Evolutionary conservation across 371 early-diverging fungal genomes (phyloP).

Genomic region (Coemansia sp.): DNA sequence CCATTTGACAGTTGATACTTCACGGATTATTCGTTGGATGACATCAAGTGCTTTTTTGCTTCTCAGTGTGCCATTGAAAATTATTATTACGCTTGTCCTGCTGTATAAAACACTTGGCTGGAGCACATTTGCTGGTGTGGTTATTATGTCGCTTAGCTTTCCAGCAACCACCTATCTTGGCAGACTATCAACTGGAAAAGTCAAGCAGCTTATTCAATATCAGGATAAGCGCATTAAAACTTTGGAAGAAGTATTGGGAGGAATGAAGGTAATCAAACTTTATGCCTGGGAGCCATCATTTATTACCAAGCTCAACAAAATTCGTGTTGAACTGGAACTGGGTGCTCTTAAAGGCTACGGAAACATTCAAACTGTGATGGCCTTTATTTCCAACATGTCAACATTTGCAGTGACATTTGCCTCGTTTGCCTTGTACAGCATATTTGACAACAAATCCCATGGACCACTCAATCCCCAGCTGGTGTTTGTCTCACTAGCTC

Average conservation of each 20-base stretch:
- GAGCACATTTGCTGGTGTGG: conserved; percentile 85
- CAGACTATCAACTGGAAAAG: conserved; percentile 61
- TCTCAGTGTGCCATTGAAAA: conserved; percentile 91
- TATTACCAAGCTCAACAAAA: conserved; percentile 59
- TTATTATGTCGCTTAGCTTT: conserved; percentile 71
- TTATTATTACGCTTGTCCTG: conserved; percentile 71
- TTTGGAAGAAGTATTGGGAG: conserved; percentile 90
- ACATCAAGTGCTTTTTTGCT: conserved; percentile 54
- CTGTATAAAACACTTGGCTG: conserved; percentile 81
- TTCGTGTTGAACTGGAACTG: conserved; percentile 77
- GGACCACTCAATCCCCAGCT: conserved; percentile 69
- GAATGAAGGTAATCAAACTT: conserved; percentile 89
- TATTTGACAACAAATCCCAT: conserved; percentile 52
- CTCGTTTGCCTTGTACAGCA: conserved; percentile 76
- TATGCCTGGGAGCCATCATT: conserved; percentile 78
- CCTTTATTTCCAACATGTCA: conserved; percentile 66
- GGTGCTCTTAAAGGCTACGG: conserved; percentile 74
- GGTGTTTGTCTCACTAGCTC: conserved; percentile 85
- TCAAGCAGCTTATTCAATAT: conserved; percentile 84
- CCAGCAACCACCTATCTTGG: conserved; percentile 67
- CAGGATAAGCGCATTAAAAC: conserved; percentile 85
- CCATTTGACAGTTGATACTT: conserved; percentile 88
- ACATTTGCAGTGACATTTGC: conserved; percentile 85
- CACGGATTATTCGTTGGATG: conserved; percentile 63
- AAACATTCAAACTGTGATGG: conserved; percentile 60